Evolutionary conservation across 2,329 filamentous ascomycete species (phyloP).

Genomic region (Dactylellina parvicollis): DNA sequence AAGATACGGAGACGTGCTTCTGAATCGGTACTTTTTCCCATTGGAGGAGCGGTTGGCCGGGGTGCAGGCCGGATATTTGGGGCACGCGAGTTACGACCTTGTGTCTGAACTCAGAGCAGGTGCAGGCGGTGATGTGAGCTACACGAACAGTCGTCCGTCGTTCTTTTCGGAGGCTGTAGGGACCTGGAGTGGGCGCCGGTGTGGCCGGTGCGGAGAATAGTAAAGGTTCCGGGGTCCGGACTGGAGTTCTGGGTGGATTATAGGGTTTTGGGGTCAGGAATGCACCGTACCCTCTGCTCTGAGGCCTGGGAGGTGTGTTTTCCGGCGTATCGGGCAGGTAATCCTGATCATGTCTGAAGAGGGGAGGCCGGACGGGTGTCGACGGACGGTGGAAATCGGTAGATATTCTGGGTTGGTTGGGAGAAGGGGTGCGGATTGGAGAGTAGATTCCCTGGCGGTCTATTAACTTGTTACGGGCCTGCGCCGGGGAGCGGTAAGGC

Average conservation of each 20-base stretch:
- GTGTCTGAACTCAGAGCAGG: constrained; percentile 44
- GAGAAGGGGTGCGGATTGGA: constrained; percentile 44
- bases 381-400: constrained; percentile 25
- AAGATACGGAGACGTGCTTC: constrained; percentile 42
- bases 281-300: constrained; percentile 39
- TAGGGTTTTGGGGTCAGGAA: constrained; percentile 19
- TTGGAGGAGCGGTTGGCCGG: constrained; percentile 48
- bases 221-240: constrained; percentile 40
- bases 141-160: constrained; percentile 43
- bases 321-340: constrained; percentile 45
- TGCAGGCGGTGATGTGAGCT: constrained; percentile 25
- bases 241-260: constrained; percentile 20
- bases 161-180: constrained; percentile 41
- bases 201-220: constrained; percentile 45
- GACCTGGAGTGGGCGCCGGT: constrained; percentile 43
- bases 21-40: constrained; percentile 46
- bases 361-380: constrained; percentile 43
- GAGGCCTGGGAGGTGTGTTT: constrained; percentile 27
- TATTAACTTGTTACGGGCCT: constrained; percentile 25
- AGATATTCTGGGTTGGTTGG: constrained; percentile 22
- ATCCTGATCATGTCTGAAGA: constrained; percentile 32
- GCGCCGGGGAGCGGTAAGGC: constrained; percentile 46
- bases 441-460: constrained; percentile 45
- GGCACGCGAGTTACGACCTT: constrained; percentile 44
- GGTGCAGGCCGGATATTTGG: constrained; percentile 48